Conservation (phyloP, 2,329 filamentous ascomycete genomes). For the Neonectria hederae region DNA sequence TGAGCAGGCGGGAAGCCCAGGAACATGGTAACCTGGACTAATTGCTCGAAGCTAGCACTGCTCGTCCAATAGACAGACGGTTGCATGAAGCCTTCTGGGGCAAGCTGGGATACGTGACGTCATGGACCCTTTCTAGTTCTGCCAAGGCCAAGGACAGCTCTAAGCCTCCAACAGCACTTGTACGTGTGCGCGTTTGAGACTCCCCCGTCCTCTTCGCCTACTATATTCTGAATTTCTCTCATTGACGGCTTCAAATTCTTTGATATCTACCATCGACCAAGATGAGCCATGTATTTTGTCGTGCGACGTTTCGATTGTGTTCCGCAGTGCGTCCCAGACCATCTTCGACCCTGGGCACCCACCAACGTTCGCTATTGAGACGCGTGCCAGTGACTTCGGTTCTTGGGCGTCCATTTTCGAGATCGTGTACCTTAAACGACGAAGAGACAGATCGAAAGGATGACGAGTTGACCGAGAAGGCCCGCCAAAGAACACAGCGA, state of each 20-base stretch:
- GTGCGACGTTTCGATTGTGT: constrained; percentile 30
- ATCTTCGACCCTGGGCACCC: constrained; percentile 7
- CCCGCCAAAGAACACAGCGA: constrained; percentile 33
- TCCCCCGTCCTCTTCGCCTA: not conserved
- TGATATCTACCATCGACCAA: constrained; percentile 1
- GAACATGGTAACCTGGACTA: constrained; percentile 6
- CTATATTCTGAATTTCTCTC: not conserved
- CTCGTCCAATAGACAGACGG: constrained; percentile 12
- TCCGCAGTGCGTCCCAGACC: constrained; percentile 19
- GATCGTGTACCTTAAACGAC: constrained; percentile 26
- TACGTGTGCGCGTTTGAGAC: not conserved
- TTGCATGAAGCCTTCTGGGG: constrained; percentile 16
- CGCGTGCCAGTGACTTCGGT: not conserved
- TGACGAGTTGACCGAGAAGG: constrained; percentile 33
- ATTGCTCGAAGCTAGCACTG: not conserved
- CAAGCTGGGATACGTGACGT: constrained; percentile 18
- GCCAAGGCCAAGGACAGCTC: not conserved
- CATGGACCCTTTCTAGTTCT: constrained; percentile 16
- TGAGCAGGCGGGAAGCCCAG: not conserved
- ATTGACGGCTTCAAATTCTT: not conserved
- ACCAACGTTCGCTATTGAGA: constrained; percentile 15
- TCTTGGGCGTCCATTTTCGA: constrained; percentile 34
- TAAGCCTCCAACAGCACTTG: not conserved
- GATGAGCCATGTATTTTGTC: constrained; percentile 36
- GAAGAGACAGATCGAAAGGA: constrained; percentile 20